phyloP scores from a whole-genome alignment of 805 yeast species.

The Wickerhamomyces ciferrii region DNA sequence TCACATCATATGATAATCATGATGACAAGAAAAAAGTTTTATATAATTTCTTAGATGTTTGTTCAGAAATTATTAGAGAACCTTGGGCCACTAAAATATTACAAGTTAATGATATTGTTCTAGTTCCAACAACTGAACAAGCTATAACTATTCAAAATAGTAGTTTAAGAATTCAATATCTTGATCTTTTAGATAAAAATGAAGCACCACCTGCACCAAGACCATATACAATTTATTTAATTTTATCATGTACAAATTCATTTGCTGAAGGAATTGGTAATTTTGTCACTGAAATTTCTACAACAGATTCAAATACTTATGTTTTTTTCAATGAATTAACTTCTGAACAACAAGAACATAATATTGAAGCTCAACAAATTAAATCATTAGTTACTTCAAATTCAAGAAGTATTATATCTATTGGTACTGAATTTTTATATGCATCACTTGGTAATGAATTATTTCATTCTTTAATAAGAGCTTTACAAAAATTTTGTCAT shows the following conservation, averaged over 20 bases:
- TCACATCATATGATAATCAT: constrained; percentile 52
- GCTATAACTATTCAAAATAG: constrained; percentile 40
- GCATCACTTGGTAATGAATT: constrained; percentile 66
- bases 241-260: constrained; percentile 45
- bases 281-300: constrained; percentile 38
- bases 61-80: constrained; percentile 29
- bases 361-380: constrained; percentile 8
- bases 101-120: constrained; percentile 27
- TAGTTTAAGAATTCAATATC: constrained; percentile 44
- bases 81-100: constrained; percentile 26
- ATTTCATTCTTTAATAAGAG: constrained; percentile 62
- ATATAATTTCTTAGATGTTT: constrained; percentile 44
- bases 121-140: constrained; percentile 15
- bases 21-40: constrained; percentile 57
- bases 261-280: constrained; percentile 68
- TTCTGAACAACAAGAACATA: constrained; percentile 6
- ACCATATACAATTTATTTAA: constrained; percentile 56
- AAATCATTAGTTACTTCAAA: constrained; percentile 27
- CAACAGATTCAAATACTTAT: constrained; percentile 8
- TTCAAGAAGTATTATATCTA: constrained; percentile 34
- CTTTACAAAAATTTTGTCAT: constrained; percentile 78
- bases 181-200: constrained; percentile 75
- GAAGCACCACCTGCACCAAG: constrained; percentile 70
- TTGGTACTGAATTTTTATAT: constrained; percentile 49
- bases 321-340: constrained; percentile 10